These are phyloP conservation scores for Coprinellus micaceus DNA, from an alignment of 768 basidiomycete species.

Conservation along the genomic window DNA sequence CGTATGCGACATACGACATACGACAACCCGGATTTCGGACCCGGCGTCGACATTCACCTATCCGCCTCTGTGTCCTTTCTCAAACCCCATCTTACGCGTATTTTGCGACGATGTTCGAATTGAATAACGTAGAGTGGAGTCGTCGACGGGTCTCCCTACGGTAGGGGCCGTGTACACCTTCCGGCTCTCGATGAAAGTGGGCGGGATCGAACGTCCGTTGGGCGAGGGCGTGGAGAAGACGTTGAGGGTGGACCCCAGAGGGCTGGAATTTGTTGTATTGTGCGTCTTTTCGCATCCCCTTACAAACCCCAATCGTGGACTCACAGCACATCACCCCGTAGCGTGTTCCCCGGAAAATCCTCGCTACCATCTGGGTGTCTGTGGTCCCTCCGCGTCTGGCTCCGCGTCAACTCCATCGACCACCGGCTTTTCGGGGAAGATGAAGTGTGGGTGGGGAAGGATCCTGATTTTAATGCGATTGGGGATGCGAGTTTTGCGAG, in stretches of 20 bases:
- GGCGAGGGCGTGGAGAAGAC: conserved; percentile 44
- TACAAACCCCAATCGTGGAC: not conserved
- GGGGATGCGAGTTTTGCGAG: conserved; percentile 54
- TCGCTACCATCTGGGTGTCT: conserved; percentile 51
- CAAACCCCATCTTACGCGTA: no score
- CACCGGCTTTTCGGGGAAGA: conserved; percentile 64
- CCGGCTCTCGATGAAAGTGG: conserved; percentile 49
- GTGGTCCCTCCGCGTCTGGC: conserved; percentile 61
- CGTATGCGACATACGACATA: no score
- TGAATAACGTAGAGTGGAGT: conserved; percentile 49
- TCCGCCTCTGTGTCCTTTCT: not conserved
- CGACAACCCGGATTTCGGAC: no score
- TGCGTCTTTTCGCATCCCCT: conserved; percentile 25
- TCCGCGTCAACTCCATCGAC: conserved; percentile 52
- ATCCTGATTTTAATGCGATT: conserved; percentile 60
- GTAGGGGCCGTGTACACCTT: conserved; percentile 48
- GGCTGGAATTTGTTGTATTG: conserved; percentile 62
- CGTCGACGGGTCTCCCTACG: conserved; percentile 36
- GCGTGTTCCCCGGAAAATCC: conserved; percentile 58
- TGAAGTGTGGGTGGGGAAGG: conserved; percentile 62
- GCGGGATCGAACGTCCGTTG: conserved; percentile 52
- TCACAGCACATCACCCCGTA: no score
- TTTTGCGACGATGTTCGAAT: no score
- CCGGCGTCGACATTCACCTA: no score
- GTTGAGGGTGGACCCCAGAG: conserved; percentile 50